Percentiles rank a stretch among this genome's conserved stretches.
Conservation (phyloP, 1,139 yeast genomes). For the Candida sp. region DNA sequence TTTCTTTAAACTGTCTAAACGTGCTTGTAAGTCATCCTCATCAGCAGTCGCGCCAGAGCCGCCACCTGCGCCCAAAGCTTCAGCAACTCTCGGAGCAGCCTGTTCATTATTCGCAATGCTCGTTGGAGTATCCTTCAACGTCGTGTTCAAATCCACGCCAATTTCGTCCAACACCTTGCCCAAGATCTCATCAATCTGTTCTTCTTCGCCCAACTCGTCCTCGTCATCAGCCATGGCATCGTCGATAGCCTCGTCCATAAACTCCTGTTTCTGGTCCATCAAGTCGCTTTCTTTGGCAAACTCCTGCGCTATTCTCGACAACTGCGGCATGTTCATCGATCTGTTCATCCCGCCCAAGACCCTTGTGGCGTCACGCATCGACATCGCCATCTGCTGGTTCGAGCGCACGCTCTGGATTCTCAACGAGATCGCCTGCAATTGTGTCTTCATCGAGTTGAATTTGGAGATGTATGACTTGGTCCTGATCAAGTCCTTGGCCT, state of each 20-base stretch:
- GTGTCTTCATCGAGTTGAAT: constrained; percentile 94
- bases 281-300: constrained; percentile 93
- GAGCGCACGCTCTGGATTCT: constrained; percentile 91
- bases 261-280: constrained; percentile 99
- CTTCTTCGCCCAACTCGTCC: constrained; percentile 68
- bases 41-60: constrained; percentile 43
- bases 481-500: constrained; percentile 93
- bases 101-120: constrained; percentile 39
- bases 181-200: constrained; percentile 92
- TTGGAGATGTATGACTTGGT: constrained; percentile 84
- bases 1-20: constrained; percentile 82
- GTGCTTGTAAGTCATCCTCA: constrained; percentile 89
- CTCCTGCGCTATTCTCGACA: constrained; percentile 91
- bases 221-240: constrained; percentile 91
- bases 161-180: constrained; percentile 93
- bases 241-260: constrained; percentile 98
- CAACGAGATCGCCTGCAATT: constrained; percentile 90
- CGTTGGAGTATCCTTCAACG: constrained; percentile 70
- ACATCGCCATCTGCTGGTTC: constrained; percentile 93
- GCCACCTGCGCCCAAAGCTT: constrained; percentile 35
- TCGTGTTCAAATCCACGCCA: constrained; percentile 83
- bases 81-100: constrained; percentile 47
- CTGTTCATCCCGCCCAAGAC: constrained; percentile 86
- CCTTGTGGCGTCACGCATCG: constrained; percentile 96
- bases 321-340: constrained; percentile 88